These are phyloP conservation scores for Rhodotorula sp. DNA, from an alignment of 1,284 basidiomycete genomes.

Conservation along the genomic window DNA sequence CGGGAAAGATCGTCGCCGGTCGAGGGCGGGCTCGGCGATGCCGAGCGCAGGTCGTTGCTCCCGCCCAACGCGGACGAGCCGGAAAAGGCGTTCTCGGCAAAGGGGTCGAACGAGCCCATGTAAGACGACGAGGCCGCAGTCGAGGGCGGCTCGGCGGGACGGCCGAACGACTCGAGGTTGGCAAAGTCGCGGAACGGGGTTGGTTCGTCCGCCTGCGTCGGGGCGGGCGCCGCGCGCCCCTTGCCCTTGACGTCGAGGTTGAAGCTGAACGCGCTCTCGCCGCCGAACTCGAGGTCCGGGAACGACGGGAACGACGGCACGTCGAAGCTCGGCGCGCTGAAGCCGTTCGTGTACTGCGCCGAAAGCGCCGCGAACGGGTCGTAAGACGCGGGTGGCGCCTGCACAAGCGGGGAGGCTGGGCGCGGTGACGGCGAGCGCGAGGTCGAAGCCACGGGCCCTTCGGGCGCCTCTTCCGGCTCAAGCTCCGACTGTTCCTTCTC, in stretches of 20 bases:
- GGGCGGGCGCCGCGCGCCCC: constrained; percentile 12
- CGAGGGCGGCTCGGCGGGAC: background rate
- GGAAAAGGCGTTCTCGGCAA: constrained; percentile 26
- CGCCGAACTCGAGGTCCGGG: constrained; percentile 38
- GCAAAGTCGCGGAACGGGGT: constrained; percentile 31
- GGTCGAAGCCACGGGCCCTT: constrained; percentile 16
- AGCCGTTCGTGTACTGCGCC: background rate
- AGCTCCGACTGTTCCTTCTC: background rate
- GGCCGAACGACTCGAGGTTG: constrained; percentile 24
- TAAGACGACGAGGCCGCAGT: constrained; percentile 23
- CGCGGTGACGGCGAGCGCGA: constrained; percentile 23
- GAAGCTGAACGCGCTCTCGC: constrained; percentile 39
- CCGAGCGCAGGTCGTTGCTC: constrained; percentile 19
- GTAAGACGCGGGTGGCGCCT: constrained; percentile 6
- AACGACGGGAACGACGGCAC: constrained; percentile 24
- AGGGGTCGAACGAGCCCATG: constrained; percentile 41
- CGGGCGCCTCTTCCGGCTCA: background rate
- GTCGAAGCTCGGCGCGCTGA: constrained; percentile 8
- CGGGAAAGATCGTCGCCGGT: constrained; percentile 22
- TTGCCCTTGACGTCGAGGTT: constrained; percentile 42
- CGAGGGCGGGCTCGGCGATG: constrained; percentile 32
- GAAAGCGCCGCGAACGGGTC: constrained; percentile 12
- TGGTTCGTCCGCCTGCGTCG: background rate
- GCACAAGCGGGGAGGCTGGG: background rate
- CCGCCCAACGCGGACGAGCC: constrained; percentile 6